Conservation (phyloP, 441 rosid genomes). For the Populus tomentosa region DNA sequence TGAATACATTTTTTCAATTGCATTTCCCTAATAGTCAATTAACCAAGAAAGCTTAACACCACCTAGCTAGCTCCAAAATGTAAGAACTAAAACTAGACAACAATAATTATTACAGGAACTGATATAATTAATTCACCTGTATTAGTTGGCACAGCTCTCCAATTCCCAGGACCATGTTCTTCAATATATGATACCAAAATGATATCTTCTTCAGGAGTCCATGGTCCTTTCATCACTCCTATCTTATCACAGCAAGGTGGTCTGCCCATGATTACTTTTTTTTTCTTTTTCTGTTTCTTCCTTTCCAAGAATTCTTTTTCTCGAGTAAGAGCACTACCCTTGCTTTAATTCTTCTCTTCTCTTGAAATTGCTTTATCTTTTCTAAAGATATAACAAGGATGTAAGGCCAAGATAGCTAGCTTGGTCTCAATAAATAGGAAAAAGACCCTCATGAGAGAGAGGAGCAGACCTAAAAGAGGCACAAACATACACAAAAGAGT, state of each 20-base stretch:
- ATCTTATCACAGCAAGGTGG: conserved; percentile 88
- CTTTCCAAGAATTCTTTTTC: background rate
- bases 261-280: conserved; percentile 58
- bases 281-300: conserved; percentile 8
- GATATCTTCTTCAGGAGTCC: conserved; percentile 99
- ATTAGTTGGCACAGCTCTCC: conserved; percentile 74
- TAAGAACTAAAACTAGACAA: background rate
- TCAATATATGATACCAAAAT: conserved; percentile 80
- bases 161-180: conserved; percentile 89
- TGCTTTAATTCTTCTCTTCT: conserved; percentile 17
- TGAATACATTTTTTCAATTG: background rate
- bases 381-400: conserved; percentile 25
- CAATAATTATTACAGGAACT: background rate
- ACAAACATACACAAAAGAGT: conserved; percentile 25
- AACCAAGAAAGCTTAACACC: background rate
- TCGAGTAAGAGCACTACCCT: background rate
- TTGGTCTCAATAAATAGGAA: conserved; percentile 40
- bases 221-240: conserved; percentile 90
- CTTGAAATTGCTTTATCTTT: background rate
- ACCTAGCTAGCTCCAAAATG: background rate
- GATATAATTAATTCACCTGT: conserved; percentile 41
- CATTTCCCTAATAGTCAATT: conserved; percentile 3
- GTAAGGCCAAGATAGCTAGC: conserved; percentile 25
- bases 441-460: conserved; percentile 12
- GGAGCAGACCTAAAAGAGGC: conserved; percentile 46